Conservation (phyloP, 73 alveolate species). For the Paraurostyla sp. region DNA sequence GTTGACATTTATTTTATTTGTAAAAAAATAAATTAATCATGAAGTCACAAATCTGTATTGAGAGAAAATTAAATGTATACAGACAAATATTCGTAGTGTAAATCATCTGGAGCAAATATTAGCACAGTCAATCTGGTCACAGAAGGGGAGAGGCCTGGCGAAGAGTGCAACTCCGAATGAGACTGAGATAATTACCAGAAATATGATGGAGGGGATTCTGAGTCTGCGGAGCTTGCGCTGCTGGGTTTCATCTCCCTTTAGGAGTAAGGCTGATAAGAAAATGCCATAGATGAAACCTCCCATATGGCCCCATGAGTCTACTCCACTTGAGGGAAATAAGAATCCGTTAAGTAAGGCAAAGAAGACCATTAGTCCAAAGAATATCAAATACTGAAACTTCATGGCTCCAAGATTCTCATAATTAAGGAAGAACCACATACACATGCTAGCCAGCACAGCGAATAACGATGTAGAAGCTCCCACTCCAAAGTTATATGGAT, state of each 20-base stretch:
- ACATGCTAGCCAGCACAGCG: constrained; percentile 25
- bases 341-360: constrained; percentile 50
- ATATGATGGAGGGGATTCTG: not conserved
- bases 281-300: constrained; percentile 49
- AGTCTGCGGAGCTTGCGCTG: constrained; percentile 4
- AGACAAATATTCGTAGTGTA: too few relatives aligned
- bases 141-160: constrained; percentile 34
- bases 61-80: too few relatives aligned
- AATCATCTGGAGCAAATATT: constrained; percentile 31
- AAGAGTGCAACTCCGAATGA: constrained; percentile 9
- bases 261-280: not conserved
- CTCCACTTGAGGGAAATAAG: constrained; percentile 8
- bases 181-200: not conserved
- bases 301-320: constrained; percentile 51
- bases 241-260: constrained; percentile 4
- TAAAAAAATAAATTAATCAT: too few relatives aligned
- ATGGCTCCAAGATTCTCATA: constrained; percentile 46
- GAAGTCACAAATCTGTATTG: too few relatives aligned
- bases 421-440: constrained; percentile 46
- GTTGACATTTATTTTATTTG: too few relatives aligned
- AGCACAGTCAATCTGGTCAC: constrained; percentile 52
- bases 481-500: constrained; percentile 54
- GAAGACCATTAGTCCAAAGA: constrained; percentile 29
- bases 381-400: constrained; percentile 29
- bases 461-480: constrained; percentile 61